phyloP scores from a whole-genome alignment of 345 rosid genomes.

The Eucalyptus pauciflora region DNA sequence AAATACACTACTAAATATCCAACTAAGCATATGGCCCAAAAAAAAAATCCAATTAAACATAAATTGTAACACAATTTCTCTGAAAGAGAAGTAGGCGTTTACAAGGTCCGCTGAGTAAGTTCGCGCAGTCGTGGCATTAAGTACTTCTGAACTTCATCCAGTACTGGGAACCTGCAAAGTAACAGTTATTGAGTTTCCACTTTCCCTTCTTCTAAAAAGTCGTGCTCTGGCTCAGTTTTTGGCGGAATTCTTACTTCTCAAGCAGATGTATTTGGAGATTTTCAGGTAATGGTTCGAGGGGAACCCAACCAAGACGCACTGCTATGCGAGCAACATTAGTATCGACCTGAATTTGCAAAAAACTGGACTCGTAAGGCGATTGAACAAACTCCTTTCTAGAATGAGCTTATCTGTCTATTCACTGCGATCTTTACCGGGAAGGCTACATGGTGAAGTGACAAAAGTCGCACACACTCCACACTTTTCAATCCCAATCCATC shows the following conservation, averaged over 20 bases:
- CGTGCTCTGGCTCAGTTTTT: neutral
- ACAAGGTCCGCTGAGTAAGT: constrained; percentile 45
- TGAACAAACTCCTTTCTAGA: neutral
- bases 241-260: constrained; percentile 12
- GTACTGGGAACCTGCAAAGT: constrained; percentile 38
- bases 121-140: constrained; percentile 53
- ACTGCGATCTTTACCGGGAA: constrained; percentile 38
- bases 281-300: constrained; percentile 47
- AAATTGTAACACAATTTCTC: neutral
- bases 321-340: constrained; percentile 64
- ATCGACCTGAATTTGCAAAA: constrained; percentile 33
- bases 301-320: constrained; percentile 79
- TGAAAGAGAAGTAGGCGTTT: neutral
- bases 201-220: neutral
- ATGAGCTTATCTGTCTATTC: neutral
- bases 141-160: constrained; percentile 55
- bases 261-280: constrained; percentile 51
- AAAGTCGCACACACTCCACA: constrained; percentile 54
- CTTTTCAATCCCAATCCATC: constrained; percentile 64
- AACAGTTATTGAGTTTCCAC: neutral
- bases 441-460: constrained; percentile 42
- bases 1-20: neutral
- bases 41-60: neutral
- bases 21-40: neutral
- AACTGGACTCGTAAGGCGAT: neutral